Evolutionary conservation across 768 basidiomycete species (phyloP), one percentile per base, ranked within the genome.

Genomic region (Amanita pallidorosea): DNA sequence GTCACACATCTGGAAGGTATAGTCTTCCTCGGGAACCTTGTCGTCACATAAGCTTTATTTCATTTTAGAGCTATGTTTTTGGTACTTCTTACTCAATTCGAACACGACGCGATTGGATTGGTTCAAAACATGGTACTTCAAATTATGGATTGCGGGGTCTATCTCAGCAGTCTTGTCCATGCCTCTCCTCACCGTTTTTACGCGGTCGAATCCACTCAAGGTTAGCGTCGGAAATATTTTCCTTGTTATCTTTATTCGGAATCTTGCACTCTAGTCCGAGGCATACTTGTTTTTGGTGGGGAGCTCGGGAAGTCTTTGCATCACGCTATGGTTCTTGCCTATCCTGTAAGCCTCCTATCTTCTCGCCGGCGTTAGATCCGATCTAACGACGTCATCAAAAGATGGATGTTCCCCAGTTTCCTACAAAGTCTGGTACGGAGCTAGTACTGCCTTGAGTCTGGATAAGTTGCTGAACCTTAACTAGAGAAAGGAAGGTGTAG

Each of bases 1-100:
- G 76, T 88, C 6, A 83, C 85, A 0, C 88, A 89, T 64, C 63
- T 88, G 57, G 86, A 89, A 80, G 86, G 86, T 85, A 55, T 40
- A 22, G 11, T 20, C 62, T 2, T 29, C 20, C 44, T 43, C 36
- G 37, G 20, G n/a, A 25, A 29, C 15, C 34, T 23, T 15, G 15
- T 47, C 29, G 9, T 18, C 46, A 35, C 22, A 37, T 47, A 15
- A 7, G 18, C 45, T 35, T 12, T 18, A n/a, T 33, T 23, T 34
- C 9, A 37, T 9, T 47, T 7, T 52, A 88, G 88, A 92, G 57
- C 71, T 91, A 0, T 91, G 86, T 58, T 92, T 92, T 62, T 91
- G 89, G 88, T 66, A 90, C 11, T 92, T 88, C 68, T 76, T 92
- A 34, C 70, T 90, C 45, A 85, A 85, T 51, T 70, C 83, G 2